A percentile compares a stretch with the other conserved stretches of the same genome.
These are phyloP conservation scores for Gigaspora rosea DNA, from an alignment of 192 early-diverging fungal species.

Conservation along the genomic window DNA sequence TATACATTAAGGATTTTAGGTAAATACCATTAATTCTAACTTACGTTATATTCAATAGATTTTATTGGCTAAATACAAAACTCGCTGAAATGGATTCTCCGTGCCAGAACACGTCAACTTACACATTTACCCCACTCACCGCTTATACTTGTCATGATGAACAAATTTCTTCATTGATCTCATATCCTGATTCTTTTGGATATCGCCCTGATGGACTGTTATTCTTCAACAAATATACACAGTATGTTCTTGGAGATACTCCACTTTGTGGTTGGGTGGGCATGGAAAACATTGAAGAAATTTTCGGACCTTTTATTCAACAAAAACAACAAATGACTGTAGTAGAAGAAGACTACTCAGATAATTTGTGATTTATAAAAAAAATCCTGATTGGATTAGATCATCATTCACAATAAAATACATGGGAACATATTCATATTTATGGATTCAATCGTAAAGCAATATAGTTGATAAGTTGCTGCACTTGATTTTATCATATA, in stretches of 20 bases:
- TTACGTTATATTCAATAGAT: conserved; percentile 27
- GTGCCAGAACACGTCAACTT: conserved; percentile 15
- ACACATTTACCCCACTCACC: conserved; percentile 22
- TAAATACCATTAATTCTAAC: not conserved
- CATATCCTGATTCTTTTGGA: conserved; percentile 24
- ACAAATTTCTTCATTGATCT: conserved; percentile 5
- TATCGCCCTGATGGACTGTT: conserved; percentile 52
- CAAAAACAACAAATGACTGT: not conserved
- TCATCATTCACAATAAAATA: no score
- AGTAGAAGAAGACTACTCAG: no score
- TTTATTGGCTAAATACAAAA: conserved; percentile 52
- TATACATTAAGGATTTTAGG: not conserved
- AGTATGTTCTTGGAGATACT: conserved; percentile 55
- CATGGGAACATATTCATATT: no score
- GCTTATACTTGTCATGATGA: not conserved
- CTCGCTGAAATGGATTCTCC: conserved; percentile 49
- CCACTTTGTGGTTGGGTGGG: conserved; percentile 59
- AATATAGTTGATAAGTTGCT: no score
- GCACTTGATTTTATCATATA: no score
- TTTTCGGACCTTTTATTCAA: conserved; percentile 30
- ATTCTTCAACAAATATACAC: conserved; percentile 55
- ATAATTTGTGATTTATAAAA: no score
- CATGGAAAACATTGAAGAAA: conserved; percentile 43
- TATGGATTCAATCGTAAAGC: no score
- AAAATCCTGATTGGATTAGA: no score